A percentile compares a stretch with the other conserved stretches of the same genome.
Evolutionary conservation across 306 rosid genomes (phyloP).

Genomic region (Luffa aegyptiaca): DNA sequence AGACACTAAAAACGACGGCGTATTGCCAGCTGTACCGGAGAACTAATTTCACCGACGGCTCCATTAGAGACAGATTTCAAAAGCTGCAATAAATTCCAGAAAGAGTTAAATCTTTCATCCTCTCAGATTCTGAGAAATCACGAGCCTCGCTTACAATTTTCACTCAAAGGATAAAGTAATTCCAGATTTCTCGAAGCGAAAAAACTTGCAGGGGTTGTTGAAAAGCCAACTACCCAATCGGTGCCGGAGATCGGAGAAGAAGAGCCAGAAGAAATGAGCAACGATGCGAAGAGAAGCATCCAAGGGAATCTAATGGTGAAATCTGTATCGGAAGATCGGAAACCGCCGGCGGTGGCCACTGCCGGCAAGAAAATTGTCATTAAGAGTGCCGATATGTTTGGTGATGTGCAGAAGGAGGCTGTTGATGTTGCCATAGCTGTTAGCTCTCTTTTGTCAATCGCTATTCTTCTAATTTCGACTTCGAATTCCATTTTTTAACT

Average conservation of each 20-base stretch:
- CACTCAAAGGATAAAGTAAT: not conserved
- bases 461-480: not conserved
- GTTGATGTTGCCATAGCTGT: slow-evolving; percentile 84
- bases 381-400: slow-evolving; percentile 86
- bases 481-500: not conserved
- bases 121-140: slow-evolving; percentile 2
- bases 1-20: not conserved
- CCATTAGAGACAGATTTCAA: not conserved
- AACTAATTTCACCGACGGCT: not conserved
- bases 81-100: not conserved
- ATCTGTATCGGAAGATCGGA: slow-evolving; percentile 57
- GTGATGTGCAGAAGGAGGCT: slow-evolving; percentile 85
- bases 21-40: not conserved
- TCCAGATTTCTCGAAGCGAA: not conserved
- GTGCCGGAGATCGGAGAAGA: not conserved
- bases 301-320: slow-evolving; percentile 36
- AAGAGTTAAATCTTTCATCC: not conserved
- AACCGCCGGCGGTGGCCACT: slow-evolving; percentile 31
- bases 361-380: slow-evolving; percentile 61
- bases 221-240: not conserved
- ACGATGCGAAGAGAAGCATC: slow-evolving; percentile 52
- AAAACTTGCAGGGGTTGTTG: not conserved
- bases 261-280: slow-evolving; percentile 30
- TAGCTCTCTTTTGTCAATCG: slow-evolving; percentile 10
- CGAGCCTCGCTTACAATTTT: not conserved